Evolutionary conservation across 2,329 filamentous ascomycete species (phyloP), one percentile per base, ranked within the genome.

Genomic region (Exophiala sideris): DNA sequence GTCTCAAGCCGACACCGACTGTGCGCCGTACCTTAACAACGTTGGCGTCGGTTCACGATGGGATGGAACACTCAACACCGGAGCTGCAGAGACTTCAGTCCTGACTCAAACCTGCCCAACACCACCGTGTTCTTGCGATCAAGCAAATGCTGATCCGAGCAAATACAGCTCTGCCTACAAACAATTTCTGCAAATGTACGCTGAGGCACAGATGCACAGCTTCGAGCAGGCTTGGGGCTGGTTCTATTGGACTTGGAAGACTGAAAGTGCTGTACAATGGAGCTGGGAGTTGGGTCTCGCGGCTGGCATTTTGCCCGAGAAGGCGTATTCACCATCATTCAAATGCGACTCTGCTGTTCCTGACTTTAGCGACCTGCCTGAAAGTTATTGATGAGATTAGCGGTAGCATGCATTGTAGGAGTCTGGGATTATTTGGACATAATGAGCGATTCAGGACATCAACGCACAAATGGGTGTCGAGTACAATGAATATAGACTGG

Each of bases 241-340:
- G 94, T 96, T 95, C 75, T 99, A 99, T 74, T 99, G 94, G 94
- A 97, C 91, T 33, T 95, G 94, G 92, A 83, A 91, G 73, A 96
- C 92, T 29, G 92, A 97, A 76, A 79, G 73, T 61, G 85, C 88
- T 45, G 78, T 85, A 56, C 90, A 96, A 73, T 99, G 94, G 94
- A 96, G 91, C 69, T 96, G 94, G 76, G 85, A 91, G 71, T 78
- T 84, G 60, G 91, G 90, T 0, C 76, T 91, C 59, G 80, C 80
- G 48, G 87, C 87, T 1, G 89, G 89, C 0, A 89, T 92, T 45
- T 71, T 99, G 73, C 94, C 94, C 2, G 69, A 75, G 36, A 86
- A 88, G 74, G 86, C 88, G 1, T 90, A 87, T 67, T 73, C 83
- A 18, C 79, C 84, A 33, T 75, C 78, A n/a, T 92, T 89, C 64